A percentile compares a stretch with the other conserved stretches of the same genome.
Conservation (phyloP, 805 yeast species). For the Pichia membranifaciens region DNA sequence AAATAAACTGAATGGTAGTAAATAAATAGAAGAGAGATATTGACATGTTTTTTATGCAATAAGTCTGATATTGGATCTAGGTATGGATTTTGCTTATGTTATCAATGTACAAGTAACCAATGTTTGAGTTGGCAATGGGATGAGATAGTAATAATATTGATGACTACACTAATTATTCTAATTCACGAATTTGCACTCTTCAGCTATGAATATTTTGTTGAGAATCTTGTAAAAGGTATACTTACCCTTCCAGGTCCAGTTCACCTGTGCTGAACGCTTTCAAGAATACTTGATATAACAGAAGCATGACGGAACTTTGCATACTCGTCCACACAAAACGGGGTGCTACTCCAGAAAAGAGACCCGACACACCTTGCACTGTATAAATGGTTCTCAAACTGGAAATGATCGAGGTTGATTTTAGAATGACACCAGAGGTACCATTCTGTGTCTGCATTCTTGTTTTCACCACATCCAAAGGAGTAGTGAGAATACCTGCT, state of each 20-base stretch:
- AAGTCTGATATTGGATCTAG: no score
- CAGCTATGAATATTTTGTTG: no score
- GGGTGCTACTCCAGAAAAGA: slow-evolving; percentile 95
- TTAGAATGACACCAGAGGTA: slow-evolving; percentile 21
- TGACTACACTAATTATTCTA: no score
- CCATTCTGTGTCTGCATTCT: slow-evolving; percentile 79
- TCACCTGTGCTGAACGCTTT: slow-evolving; percentile 37
- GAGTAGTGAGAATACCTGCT: slow-evolving; percentile 86
- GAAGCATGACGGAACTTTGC: slow-evolving; percentile 90
- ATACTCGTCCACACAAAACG: slow-evolving; percentile 94
- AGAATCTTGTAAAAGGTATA: no score
- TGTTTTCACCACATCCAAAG: slow-evolving; percentile 87
- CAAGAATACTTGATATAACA: slow-evolving; percentile 76
- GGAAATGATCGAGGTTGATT: slow-evolving; percentile 41
- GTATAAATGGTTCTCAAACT: slow-evolving; percentile 54
- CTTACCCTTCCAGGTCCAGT: slow-evolving; percentile 10
- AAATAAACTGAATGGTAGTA: neutral
- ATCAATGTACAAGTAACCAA: no score
- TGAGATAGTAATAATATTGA: no score
- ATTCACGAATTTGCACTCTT: no score
- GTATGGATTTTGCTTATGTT: neutral
- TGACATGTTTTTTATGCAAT: no score
- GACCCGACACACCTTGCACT: slow-evolving; percentile 70
- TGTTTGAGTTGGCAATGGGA: no score
- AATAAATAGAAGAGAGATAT: neutral